A percentile compares a stretch with the other conserved stretches of the same genome.
Conservation (phyloP, 2,329 filamentous ascomycete genomes). For the Claviceps pusilla region DNA sequence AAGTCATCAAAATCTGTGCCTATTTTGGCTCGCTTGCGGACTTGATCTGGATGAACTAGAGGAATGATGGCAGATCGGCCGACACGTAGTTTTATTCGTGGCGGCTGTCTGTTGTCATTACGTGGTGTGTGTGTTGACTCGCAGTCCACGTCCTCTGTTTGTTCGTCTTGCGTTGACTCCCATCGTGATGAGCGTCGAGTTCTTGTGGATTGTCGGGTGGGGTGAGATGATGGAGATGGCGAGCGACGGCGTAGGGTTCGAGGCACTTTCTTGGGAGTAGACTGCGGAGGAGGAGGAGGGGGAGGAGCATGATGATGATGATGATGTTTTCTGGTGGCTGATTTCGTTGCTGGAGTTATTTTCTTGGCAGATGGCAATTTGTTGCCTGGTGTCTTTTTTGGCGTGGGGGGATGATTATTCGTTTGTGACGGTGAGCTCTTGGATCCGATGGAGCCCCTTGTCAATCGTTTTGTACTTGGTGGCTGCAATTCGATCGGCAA, state of each 20-base stretch:
- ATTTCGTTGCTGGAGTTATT: conserved; percentile 15
- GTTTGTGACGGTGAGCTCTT: conserved; percentile 17
- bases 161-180: conserved; percentile 13
- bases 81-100: conserved; percentile 36
- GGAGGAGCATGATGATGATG: neutral
- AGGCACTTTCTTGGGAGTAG: conserved; percentile 15
- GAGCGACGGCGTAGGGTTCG: conserved; percentile 25
- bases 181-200: conserved; percentile 29
- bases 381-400: conserved; percentile 16
- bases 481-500: conserved; percentile 38
- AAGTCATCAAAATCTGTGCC: conserved; percentile 43
- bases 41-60: conserved; percentile 43
- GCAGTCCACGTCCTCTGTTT: conserved; percentile 6
- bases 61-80: conserved; percentile 29
- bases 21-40: conserved; percentile 37
- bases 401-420: conserved; percentile 14
- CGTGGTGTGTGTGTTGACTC: conserved; percentile 7
- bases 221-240: conserved; percentile 24
- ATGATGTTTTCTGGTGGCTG: conserved; percentile 14
- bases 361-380: conserved; percentile 15
- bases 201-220: conserved; percentile 25
- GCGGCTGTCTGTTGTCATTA: conserved; percentile 17
- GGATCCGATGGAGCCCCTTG: conserved; percentile 25
- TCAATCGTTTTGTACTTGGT: conserved; percentile 34
- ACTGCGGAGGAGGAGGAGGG: neutral